Evolutionary conservation across 2,329 filamentous ascomycete genomes (phyloP).

Genomic region (Stagonosporopsis tanaceti): DNA sequence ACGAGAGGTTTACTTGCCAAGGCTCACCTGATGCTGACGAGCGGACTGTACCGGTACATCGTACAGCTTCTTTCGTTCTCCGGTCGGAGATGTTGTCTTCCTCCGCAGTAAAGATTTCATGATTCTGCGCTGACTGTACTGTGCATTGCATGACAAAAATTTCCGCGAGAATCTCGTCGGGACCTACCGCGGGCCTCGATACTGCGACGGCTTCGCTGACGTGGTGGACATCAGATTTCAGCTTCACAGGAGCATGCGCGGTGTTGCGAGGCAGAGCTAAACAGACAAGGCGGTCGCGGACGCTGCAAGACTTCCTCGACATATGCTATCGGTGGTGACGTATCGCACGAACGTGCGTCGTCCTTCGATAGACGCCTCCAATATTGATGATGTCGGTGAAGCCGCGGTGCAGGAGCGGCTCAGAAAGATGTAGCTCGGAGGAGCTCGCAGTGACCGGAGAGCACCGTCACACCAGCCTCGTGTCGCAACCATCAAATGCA

Average conservation of each 20-base stretch:
- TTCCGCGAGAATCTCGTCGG: slow-evolving; percentile 1
- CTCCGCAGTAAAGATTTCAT: background rate
- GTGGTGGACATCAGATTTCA: slow-evolving; percentile 2
- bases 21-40: slow-evolving; percentile 13
- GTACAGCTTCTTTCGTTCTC: background rate
- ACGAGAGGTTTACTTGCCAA: slow-evolving; percentile 2
- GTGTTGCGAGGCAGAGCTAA: slow-evolving; percentile 1
- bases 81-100: background rate
- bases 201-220: slow-evolving; percentile 8
- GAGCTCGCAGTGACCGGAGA: slow-evolving; percentile 1
- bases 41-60: slow-evolving; percentile 7
- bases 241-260: slow-evolving; percentile 3
- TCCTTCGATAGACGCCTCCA: background rate
- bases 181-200: background rate
- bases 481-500: background rate
- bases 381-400: background rate
- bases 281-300: background rate
- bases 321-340: background rate
- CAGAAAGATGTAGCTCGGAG: background rate
- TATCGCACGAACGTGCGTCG: background rate
- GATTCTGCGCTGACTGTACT: slow-evolving; percentile 16
- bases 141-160: slow-evolving; percentile 7
- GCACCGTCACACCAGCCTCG: slow-evolving; percentile 8
- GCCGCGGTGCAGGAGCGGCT: background rate
- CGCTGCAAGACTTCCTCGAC: background rate